Evolutionary conservation across 1,139 yeast species (phyloP).

Genomic region (Nakaseomyces uthaithaninus): DNA sequence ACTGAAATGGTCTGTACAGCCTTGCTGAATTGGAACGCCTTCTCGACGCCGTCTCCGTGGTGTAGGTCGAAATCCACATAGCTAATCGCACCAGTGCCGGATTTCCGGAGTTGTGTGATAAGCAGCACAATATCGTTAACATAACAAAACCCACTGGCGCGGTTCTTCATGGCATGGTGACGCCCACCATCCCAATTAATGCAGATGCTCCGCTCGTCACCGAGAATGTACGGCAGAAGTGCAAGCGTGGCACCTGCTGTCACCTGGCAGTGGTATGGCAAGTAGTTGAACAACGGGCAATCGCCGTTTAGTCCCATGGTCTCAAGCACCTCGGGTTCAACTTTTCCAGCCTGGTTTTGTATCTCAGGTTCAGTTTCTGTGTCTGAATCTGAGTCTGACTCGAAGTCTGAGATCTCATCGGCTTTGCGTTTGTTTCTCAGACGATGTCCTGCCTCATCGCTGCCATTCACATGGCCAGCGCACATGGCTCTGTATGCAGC

Average conservation of each 20-base stretch:
- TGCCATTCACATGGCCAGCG: background rate
- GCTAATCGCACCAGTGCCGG: constrained; percentile 41
- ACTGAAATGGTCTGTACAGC: constrained; percentile 55
- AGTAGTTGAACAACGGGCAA: constrained; percentile 53
- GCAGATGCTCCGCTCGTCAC: constrained; percentile 33
- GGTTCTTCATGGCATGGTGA: constrained; percentile 53
- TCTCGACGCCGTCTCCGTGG: constrained; percentile 75
- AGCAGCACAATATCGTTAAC: constrained; percentile 58
- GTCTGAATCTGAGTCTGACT: background rate
- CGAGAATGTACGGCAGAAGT: constrained; percentile 37
- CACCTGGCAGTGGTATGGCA: constrained; percentile 43
- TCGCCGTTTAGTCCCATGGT: constrained; percentile 36
- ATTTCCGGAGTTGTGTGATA: constrained; percentile 41
- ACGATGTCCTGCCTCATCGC: too few species aligned
- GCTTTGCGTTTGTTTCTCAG: background rate
- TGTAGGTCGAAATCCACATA: constrained; percentile 70
- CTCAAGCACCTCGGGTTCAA: constrained; percentile 37
- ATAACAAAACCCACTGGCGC: constrained; percentile 69
- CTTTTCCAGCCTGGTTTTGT: background rate
- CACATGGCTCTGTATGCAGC: background rate
- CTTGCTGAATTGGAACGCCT: constrained; percentile 50
- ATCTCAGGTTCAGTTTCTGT: too few species aligned
- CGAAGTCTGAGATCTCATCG: background rate
- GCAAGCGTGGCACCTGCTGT: constrained; percentile 54
- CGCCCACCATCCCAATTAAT: constrained; percentile 78